These are phyloP conservation scores for Ogataea pignaliae DNA, from an alignment of 805 yeast genomes.

Conservation along the genomic window DNA sequence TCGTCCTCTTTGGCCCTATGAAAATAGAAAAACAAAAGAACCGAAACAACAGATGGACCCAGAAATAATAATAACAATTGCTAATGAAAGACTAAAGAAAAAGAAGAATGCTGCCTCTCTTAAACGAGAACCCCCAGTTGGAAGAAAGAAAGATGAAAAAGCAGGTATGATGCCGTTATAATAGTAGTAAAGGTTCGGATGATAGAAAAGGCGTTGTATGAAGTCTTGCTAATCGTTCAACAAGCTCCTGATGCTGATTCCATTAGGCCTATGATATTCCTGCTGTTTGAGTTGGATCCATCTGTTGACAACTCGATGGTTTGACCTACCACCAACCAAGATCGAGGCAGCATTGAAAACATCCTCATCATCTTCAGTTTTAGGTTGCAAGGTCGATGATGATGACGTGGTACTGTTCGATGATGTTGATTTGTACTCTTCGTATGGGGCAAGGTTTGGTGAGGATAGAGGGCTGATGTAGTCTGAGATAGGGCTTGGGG, in stretches of 20 bases:
- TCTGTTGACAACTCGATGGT: not conserved
- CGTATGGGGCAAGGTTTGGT: constrained; percentile 19
- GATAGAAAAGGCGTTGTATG: not conserved
- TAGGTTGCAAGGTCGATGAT: not conserved
- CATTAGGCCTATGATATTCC: constrained; percentile 7
- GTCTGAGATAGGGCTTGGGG: constrained; percentile 7
- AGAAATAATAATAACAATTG: not conserved
- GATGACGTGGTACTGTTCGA: not conserved
- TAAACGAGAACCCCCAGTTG: too few species aligned
- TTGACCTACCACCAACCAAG: not conserved
- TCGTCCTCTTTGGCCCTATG: too few species aligned
- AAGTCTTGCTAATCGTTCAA: constrained; percentile 9
- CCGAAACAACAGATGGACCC: not conserved
- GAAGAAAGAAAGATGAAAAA: not conserved
- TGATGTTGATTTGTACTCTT: not conserved
- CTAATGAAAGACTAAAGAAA: too few species aligned
- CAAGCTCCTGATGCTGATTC: constrained; percentile 25
- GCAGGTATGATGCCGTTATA: not conserved
- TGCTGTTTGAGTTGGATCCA: constrained; percentile 1
- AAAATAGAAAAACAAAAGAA: not conserved
- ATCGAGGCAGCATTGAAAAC: not conserved
- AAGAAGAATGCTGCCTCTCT: not conserved
- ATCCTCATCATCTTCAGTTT: not conserved
- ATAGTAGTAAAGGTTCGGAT: too few species aligned
- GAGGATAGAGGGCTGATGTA: constrained; percentile 25